phyloP scores from a whole-genome alignment of 495 filamentous ascomycete species.

The Chaetomidium leptoderma region DNA sequence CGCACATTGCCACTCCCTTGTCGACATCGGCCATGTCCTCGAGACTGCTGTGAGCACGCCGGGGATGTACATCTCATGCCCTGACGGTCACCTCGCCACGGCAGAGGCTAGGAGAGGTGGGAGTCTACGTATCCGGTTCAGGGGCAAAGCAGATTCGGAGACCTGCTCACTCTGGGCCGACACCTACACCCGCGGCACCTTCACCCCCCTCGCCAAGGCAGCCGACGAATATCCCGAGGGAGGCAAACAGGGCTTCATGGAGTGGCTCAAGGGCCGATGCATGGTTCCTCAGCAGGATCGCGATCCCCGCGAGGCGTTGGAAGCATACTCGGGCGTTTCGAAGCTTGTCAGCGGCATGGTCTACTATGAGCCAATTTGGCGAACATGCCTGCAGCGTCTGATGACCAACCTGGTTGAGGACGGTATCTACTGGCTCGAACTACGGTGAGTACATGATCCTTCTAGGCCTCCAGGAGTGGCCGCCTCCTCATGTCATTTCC shows the following conservation, averaged over 20 bases:
- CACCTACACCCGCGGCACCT: constrained; percentile 52
- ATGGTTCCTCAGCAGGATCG: constrained; percentile 48
- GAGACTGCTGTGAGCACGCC: constrained; percentile 64
- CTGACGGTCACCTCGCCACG: constrained; percentile 48
- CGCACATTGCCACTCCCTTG: constrained; percentile 85
- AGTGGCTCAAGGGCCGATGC: constrained; percentile 72
- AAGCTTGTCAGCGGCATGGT: constrained; percentile 65
- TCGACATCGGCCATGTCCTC: constrained; percentile 75
- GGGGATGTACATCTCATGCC: constrained; percentile 64
- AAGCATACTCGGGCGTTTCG: neutral
- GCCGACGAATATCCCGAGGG: constrained; percentile 69
- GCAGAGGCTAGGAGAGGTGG: constrained; percentile 45
- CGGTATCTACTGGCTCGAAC: constrained; percentile 76
- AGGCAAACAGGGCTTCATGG: constrained; percentile 64
- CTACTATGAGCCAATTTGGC: constrained; percentile 89
- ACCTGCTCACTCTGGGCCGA: constrained; percentile 9
- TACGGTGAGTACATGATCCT: constrained; percentile 39
- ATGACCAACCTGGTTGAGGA: constrained; percentile 66
- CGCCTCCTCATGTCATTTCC: constrained; percentile 2
- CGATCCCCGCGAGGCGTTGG: neutral
- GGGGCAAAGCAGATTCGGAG: constrained; percentile 3
- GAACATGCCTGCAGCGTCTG: constrained; percentile 63
- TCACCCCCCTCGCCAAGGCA: constrained; percentile 57
- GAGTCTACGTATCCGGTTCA: constrained; percentile 54
- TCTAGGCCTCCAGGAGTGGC: neutral